Percentiles rank a stretch among this genome's conserved stretches.
Conservation (phyloP, 805 yeast genomes). For the Lachancea meyersii region DNA sequence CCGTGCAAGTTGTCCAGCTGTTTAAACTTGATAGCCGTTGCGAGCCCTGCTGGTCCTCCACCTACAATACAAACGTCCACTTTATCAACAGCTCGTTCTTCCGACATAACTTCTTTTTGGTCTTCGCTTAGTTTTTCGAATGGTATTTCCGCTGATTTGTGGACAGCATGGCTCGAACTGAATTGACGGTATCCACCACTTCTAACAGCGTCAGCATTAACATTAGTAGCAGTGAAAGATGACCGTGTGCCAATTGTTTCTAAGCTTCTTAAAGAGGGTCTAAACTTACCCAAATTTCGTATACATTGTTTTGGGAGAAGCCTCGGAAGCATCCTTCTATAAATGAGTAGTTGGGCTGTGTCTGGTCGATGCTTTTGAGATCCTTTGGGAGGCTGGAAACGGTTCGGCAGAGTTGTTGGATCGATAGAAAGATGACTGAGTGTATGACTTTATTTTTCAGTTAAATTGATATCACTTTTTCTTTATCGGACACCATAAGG, state of each 20-base stretch:
- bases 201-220: not conserved
- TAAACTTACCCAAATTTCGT: not conserved
- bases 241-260: not conserved
- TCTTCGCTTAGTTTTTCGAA: constrained; percentile 35
- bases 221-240: not conserved
- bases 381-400: no score
- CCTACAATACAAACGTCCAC: constrained; percentile 96
- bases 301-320: not conserved
- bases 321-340: not conserved
- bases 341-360: no score
- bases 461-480: no score
- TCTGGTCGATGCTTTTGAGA: not conserved
- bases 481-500: no score
- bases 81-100: constrained; percentile 72
- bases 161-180: not conserved
- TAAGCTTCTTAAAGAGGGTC: not conserved
- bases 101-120: constrained; percentile 42
- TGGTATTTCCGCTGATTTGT: constrained; percentile 22
- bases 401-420: no score
- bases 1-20: constrained; percentile 69
- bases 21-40: constrained; percentile 85
- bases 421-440: no score
- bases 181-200: not conserved
- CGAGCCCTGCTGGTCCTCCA: constrained; percentile 96
- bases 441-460: no score